phyloP scores from a whole-genome alignment of 1,284 basidiomycete species.

The Malassezia obtusa region DNA sequence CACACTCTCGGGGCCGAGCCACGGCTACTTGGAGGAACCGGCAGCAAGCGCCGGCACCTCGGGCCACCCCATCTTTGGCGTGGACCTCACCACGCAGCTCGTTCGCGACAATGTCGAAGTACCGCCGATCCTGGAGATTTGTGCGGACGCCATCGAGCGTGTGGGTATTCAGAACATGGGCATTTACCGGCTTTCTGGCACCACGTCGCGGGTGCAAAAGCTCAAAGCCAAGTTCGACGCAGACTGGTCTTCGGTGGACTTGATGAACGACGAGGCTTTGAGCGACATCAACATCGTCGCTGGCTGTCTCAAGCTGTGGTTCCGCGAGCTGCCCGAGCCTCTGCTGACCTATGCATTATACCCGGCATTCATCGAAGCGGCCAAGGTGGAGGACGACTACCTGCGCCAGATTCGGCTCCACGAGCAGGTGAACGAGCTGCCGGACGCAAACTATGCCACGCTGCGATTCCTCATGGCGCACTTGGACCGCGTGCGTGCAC shows the following conservation, averaged over 20 bases:
- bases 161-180: slow-evolving; percentile 67
- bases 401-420: slow-evolving; percentile 77
- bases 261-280: slow-evolving; percentile 47
- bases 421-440: slow-evolving; percentile 91
- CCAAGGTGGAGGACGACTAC: slow-evolving; percentile 64
- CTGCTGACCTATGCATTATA: slow-evolving; percentile 75
- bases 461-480: slow-evolving; percentile 92
- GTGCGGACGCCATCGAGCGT: slow-evolving; percentile 75
- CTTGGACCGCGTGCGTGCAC: slow-evolving; percentile 55
- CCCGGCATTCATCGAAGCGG: slow-evolving; percentile 84
- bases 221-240: slow-evolving; percentile 72
- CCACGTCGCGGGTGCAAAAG: slow-evolving; percentile 72
- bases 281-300: slow-evolving; percentile 92
- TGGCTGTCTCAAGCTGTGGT: slow-evolving; percentile 87
- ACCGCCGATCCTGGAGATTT: slow-evolving; percentile 77
- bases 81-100: slow-evolving; percentile 87
- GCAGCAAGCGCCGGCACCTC: too few species aligned
- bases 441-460: slow-evolving; percentile 95
- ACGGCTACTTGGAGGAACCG: too few species aligned
- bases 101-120: slow-evolving; percentile 75
- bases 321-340: slow-evolving; percentile 90
- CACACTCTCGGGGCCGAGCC: background rate
- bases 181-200: slow-evolving; percentile 87
- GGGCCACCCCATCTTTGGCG: slow-evolving; percentile 60
- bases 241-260: slow-evolving; percentile 45